Conservation (phyloP, 495 filamentous ascomycete species). For the Penicillium odoratum region DNA sequence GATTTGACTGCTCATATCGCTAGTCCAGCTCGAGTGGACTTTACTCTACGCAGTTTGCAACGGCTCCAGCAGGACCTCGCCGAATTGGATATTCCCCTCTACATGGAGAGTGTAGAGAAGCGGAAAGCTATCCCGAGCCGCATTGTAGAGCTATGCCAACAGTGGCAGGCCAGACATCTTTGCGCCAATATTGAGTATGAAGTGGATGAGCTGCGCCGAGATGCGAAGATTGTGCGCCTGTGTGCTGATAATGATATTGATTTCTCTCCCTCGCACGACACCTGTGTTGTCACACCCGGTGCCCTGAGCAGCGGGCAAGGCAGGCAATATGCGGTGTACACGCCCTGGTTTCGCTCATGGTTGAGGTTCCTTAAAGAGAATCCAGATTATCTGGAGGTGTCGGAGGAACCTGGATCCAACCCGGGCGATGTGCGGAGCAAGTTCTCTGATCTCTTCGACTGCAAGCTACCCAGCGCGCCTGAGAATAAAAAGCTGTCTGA, state of each 20-base stretch:
- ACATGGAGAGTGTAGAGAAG: conserved; percentile 69
- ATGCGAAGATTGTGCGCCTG: conserved; percentile 61
- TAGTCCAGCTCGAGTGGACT: conserved; percentile 73
- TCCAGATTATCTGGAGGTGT: conserved; percentile 60
- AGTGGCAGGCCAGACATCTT: conserved; percentile 70
- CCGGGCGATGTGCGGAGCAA: conserved; percentile 50
- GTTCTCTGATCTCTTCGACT: conserved; percentile 62
- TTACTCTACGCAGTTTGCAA: conserved; percentile 68
- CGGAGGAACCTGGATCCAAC: conserved; percentile 62
- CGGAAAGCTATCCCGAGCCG: conserved; percentile 60
- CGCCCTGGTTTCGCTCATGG: conserved; percentile 81
- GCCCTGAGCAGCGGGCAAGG: conserved; percentile 60
- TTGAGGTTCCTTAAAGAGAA: conserved; percentile 67
- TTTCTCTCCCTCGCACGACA: conserved; percentile 71
- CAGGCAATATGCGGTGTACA: conserved; percentile 82
- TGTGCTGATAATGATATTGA: conserved; percentile 61
- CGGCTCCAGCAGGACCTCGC: conserved; percentile 65
- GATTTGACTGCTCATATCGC: conserved; percentile 82
- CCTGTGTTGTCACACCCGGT: conserved; percentile 78
- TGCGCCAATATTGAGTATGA: conserved; percentile 62
- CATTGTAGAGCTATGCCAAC: conserved; percentile 66
- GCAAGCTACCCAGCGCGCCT: conserved; percentile 61
- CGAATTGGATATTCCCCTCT: conserved; percentile 74
- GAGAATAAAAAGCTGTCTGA: conserved; percentile 61
- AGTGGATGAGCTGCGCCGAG: conserved; percentile 63